Conservation (phyloP, 768 basidiomycete genomes). For the Hypholoma sublateritium region DNA sequence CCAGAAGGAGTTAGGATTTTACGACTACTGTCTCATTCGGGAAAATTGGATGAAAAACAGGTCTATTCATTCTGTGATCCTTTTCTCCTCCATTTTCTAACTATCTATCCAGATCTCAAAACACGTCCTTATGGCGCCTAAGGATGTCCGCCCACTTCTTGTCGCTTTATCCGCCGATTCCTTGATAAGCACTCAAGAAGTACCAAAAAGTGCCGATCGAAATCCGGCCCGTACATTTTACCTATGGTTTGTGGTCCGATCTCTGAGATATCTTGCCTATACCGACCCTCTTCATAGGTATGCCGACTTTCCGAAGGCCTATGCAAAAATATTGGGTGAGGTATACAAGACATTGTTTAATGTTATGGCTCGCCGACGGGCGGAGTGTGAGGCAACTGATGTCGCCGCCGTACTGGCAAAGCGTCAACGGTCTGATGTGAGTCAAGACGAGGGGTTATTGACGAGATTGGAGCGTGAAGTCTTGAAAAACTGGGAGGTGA, state of each 20-base stretch:
- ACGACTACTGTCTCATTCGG: conserved; percentile 72
- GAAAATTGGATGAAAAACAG: conserved; percentile 95
- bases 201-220: conserved; percentile 87
- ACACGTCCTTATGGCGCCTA: conserved; percentile 87
- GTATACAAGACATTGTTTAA: conserved; percentile 93
- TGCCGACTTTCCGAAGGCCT: conserved; percentile 83
- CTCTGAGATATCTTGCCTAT: not conserved
- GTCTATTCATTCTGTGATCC: conserved; percentile 38
- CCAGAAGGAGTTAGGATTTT: conserved; percentile 81
- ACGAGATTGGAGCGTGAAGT: conserved; percentile 76
- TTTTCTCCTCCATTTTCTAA: not conserved
- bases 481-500: conserved; percentile 71
- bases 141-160: conserved; percentile 81
- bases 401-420: conserved; percentile 79
- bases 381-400: conserved; percentile 67
- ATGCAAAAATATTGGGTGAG: conserved; percentile 70
- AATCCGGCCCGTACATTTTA: conserved; percentile 89
- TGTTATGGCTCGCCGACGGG: conserved; percentile 67
- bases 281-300: conserved; percentile 53
- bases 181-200: conserved; percentile 88
- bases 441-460: conserved; percentile 67
- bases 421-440: conserved; percentile 80
- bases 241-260: conserved; percentile 63
- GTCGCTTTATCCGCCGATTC: conserved; percentile 78
- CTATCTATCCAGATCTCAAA: conserved; percentile 74